Percentiles rank a stretch among this genome's conserved stretches.
phyloP scores from a whole-genome alignment of 768 basidiomycete species.

The Boletus sensibilis region DNA sequence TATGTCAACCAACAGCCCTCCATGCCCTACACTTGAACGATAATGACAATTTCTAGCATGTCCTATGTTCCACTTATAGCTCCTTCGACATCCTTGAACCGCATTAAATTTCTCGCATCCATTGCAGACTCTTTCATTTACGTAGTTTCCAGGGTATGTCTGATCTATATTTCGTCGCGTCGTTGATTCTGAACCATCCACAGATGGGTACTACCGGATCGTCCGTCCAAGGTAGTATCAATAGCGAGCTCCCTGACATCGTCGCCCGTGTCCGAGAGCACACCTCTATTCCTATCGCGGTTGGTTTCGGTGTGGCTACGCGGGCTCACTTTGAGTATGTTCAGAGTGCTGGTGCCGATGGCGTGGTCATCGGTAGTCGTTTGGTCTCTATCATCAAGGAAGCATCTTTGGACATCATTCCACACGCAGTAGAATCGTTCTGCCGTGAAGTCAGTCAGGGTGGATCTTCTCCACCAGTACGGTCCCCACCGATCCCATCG shows the following conservation, averaged over 20 bases:
- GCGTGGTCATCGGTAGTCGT: constrained; percentile 89
- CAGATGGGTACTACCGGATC: constrained; percentile 99
- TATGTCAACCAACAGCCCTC: constrained; percentile 40
- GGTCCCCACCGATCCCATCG: neutral
- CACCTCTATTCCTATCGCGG: constrained; percentile 82
- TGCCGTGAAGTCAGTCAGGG: constrained; percentile 65
- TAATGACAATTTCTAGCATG: constrained; percentile 50
- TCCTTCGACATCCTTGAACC: constrained; percentile 83
- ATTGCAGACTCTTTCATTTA: constrained; percentile 99
- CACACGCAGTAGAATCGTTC: constrained; percentile 63
- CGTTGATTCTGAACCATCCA: constrained; percentile 14
- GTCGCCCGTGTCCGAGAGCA: constrained; percentile 78
- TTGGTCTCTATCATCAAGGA: constrained; percentile 79
- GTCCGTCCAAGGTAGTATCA: constrained; percentile 67
- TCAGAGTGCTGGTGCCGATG: constrained; percentile 87
- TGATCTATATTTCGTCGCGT: neutral
- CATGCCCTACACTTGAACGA: neutral
- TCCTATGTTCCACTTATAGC: constrained; percentile 96
- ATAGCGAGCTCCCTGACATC: constrained; percentile 76
- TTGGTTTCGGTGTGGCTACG: constrained; percentile 95
- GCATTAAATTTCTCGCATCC: constrained; percentile 86
- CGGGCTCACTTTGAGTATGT: constrained; percentile 86
- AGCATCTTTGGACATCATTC: constrained; percentile 47
- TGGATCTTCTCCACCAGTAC: constrained; percentile 27
- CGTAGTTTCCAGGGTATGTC: constrained; percentile 86